Base-by-base conservation (phyloP, 768 basidiomycete species). In the Boletus rex-veris region DNA sequence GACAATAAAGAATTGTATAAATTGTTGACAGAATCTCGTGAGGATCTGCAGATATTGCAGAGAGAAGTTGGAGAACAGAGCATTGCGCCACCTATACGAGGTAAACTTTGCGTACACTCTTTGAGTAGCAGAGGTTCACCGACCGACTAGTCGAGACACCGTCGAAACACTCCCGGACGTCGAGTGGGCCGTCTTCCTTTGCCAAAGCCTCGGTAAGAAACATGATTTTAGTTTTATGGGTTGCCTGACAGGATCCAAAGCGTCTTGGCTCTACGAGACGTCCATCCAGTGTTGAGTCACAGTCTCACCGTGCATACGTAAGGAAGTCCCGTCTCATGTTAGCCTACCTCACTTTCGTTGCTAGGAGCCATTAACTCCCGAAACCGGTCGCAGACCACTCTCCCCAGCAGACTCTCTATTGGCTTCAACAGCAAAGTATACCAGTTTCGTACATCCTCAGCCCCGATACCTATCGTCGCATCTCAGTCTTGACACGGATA, bases 1-100 rank as follows among this genome's bases (percentile, higher is more conserved):
- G 91, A 92, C 62, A 92, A 90, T 54, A 78, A 80, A 7, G 91
- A 96, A 64, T 71, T 96, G 45, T 86, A 89, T 53, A 80, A 79
- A 44, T 70, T 93, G 9, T 74, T 98, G 7, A 71, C 80, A 3
- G 88, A 92, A 46, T 79, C 88, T 2, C 80, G 91, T 26, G 92
- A 95, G 64, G 90, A 94, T 57, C 67, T 86, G 5, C 81, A 84
- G 51, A 66, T 72, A 2, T 64, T 92, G 41, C 85, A 85, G 48
- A 84, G 84, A 58, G 91, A 95, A 67, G 70, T 86, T 1, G 91
- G 87, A 52, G 90, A 94, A 64, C 79, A 84, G 31, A 74, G 82
- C 26, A 82, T 83, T 50, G 72, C 70, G 16, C 73, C 73, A 33
- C 71, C 73, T 42, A 74, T 76, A 58, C 75, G 73, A 64, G 73